These are phyloP conservation scores for Candida neerlandica DNA, from an alignment of 1,139 yeast species.

Conservation along the genomic window DNA sequence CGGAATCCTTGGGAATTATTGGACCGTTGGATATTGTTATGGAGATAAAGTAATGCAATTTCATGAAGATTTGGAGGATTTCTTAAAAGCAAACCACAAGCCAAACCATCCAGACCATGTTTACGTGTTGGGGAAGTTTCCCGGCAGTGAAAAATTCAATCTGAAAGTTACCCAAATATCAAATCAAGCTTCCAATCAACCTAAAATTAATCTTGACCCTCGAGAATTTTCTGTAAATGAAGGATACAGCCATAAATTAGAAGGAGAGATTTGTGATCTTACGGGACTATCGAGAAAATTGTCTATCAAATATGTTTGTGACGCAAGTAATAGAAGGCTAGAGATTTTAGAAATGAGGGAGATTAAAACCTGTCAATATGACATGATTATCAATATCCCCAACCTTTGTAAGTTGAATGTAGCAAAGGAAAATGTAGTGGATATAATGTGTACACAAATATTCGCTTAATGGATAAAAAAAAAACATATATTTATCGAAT, in stretches of 20 bases:
- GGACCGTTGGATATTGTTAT: conserved; percentile 65
- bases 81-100: conserved; percentile 27
- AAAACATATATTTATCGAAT: neutral
- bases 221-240: conserved; percentile 26
- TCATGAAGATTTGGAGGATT: conserved; percentile 41
- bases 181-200: conserved; percentile 26
- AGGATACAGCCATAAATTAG: conserved; percentile 44
- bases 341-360: conserved; percentile 55
- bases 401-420: conserved; percentile 55
- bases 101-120: conserved; percentile 42
- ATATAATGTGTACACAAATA: conserved; percentile 46
- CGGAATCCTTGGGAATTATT: conserved; percentile 51
- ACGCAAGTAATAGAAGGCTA: conserved; percentile 38
- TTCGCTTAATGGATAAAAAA: neutral
- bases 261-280: conserved; percentile 75
- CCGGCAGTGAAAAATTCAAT: conserved; percentile 23
- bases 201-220: conserved; percentile 14
- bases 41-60: conserved; percentile 61
- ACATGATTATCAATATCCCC: conserved; percentile 60
- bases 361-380: conserved; percentile 71
- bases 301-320: conserved; percentile 71
- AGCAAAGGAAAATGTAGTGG: conserved; percentile 35
- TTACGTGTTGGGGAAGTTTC: conserved; percentile 50
- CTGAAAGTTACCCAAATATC: conserved; percentile 20
- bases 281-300: conserved; percentile 64